A percentile compares a stretch with the other conserved stretches of the same genome.
phyloP scores from a whole-genome alignment of 345 rosid species.

The Ricinus communis region DNA sequence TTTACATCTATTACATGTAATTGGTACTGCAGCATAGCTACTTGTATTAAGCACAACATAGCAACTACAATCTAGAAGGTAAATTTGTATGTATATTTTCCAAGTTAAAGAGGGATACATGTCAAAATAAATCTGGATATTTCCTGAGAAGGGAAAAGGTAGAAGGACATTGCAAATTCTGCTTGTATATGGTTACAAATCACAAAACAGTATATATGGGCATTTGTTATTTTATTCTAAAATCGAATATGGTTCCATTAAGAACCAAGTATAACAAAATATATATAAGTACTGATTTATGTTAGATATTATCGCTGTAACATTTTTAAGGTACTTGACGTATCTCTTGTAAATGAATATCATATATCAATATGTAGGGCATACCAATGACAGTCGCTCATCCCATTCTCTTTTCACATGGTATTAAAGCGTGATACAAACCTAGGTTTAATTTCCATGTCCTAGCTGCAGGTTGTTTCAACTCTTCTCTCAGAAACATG shows the following conservation, averaged over 20 bases:
- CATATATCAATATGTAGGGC: no score
- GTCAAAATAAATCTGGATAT: neutral
- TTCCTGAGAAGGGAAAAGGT: neutral
- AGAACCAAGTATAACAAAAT: neutral
- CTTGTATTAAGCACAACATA: neutral
- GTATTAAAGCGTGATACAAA: no score
- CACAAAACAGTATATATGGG: neutral
- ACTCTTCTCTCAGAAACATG: no score
- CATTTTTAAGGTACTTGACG: no score
- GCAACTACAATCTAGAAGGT: neutral
- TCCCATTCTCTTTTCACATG: no score
- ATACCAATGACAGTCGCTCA: no score
- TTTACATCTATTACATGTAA: neutral
- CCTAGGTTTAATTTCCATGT: no score
- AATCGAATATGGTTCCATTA: neutral
- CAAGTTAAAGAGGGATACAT: no score
- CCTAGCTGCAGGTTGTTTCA: neutral
- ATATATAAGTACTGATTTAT: no score
- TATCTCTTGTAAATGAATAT: no score
- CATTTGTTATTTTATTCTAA: neutral
- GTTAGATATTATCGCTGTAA: no score
- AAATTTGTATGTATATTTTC: neutral
- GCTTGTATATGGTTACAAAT: neutral
- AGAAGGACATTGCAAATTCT: neutral
- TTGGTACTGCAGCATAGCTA: neutral